Percentiles rank a stretch among this genome's conserved stretches.
Evolutionary conservation across 306 rosid genomes (phyloP).

Genomic region (Lithocarpus polystachyus): DNA sequence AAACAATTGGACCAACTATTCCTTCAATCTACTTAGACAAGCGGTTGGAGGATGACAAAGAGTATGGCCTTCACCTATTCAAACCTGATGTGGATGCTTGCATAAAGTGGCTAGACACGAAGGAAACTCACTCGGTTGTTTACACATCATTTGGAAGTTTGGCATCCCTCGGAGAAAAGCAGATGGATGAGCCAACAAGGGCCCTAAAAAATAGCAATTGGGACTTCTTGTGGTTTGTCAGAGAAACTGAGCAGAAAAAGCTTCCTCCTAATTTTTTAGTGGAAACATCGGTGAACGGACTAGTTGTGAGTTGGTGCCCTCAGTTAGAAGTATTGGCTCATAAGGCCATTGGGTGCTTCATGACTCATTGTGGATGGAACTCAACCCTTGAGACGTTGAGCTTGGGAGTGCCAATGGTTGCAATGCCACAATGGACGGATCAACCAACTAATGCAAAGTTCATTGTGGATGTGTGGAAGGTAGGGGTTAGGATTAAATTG

Average conservation of each 20-base stretch:
- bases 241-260: conserved; percentile 2
- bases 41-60: conserved; percentile 1
- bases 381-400: conserved; percentile 4
- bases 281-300: neutral
- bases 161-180: conserved; percentile 1
- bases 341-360: neutral
- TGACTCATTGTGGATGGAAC: conserved; percentile 15
- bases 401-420: conserved; percentile 12
- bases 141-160: conserved; percentile 7
- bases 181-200: neutral
- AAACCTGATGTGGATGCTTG: neutral
- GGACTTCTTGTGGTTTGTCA: conserved; percentile 8
- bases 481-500: conserved; percentile 6
- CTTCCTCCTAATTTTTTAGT: conserved; percentile 8
- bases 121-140: conserved; percentile 3
- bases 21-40: conserved; percentile 16
- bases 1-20: conserved; percentile 12
- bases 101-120: conserved; percentile 6
- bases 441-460: conserved; percentile 14
- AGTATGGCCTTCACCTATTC: conserved; percentile 12
- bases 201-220: neutral
- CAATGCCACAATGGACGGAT: conserved; percentile 15
- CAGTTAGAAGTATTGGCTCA: conserved; percentile 13
- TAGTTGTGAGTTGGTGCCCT: conserved; percentile 14
- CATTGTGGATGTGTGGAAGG: conserved; percentile 10